phyloP scores from a whole-genome alignment of 441 rosid species.

The Erodium texanum region DNA sequence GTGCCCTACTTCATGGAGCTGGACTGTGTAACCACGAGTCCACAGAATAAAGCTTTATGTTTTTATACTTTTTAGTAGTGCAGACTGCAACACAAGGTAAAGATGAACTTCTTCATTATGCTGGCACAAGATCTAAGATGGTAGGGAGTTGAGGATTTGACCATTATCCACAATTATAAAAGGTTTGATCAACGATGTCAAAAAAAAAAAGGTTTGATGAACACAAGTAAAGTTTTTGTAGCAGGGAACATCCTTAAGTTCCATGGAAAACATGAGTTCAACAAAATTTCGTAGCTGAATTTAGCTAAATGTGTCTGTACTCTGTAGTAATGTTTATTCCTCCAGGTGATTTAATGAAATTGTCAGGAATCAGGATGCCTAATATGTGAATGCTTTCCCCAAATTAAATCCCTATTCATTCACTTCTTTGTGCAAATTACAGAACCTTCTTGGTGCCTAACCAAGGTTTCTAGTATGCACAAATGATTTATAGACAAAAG shows the following conservation, averaged over 20 bases:
- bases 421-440: not conserved
- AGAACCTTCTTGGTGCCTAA: not conserved
- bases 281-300: not conserved
- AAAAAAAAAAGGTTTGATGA: not conserved
- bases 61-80: not conserved
- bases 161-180: no score
- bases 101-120: not conserved
- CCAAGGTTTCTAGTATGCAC: no score
- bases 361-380: not conserved
- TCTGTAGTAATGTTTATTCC: not conserved
- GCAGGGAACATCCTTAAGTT: not conserved
- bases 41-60: not conserved
- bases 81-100: not conserved
- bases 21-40: not conserved
- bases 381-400: not conserved
- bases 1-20: not conserved
- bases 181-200: no score
- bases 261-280: not conserved
- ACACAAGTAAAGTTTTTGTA: not conserved
- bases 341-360: not conserved
- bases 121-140: constrained; percentile 2
- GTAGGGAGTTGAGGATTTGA: not conserved
- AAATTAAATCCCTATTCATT: not conserved
- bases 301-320: not conserved
- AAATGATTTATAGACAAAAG: not conserved